Base-by-base conservation (phyloP, 768 basidiomycete genomes). In the Psilocybe subaeruginosa region DNA sequence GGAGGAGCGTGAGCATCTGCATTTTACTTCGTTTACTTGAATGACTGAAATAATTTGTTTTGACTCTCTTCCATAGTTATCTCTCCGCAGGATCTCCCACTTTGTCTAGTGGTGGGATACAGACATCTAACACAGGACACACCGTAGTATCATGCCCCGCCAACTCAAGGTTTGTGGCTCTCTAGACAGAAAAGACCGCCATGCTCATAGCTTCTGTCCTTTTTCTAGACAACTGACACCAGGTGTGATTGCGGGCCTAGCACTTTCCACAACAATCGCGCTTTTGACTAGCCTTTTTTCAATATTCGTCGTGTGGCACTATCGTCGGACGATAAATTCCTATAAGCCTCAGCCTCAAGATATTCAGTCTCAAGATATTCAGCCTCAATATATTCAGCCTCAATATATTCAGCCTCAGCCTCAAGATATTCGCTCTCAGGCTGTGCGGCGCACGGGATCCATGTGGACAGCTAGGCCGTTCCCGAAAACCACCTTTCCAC, bases 1-100 rank as follows among this genome's bases (percentile, higher is more conserved):
- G 68, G 68, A 29, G 70, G 70, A 19, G 67, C 64, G 68, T 69
- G 19, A 58, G 69, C 35, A 33, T 46, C 19, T 37, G 23, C 23
- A 23, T 23, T 23, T 23, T 23, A 23, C 23, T 23, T 23, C 23
- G 33, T 11, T 35, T 35, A 35, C 11, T 11, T 11, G 33, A 35
- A 35, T 35, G 33, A 7, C 33, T 7, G 33, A 35, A 35, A 2
- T 35, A 11, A 35, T 35, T 35, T 35, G 7, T 7, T 35, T 35
- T 6, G 11, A 7, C 33, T 35, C 7, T 11, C 11, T 35, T 35
- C 6, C 33, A 35, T 35, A 35, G 33, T 35, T 35, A 7, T 35
- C 11, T 35, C 33, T 35, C 33, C 33, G 6, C 33, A 35, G 33
- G 33, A 35, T 11, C 23, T 23, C 23, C 23, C 23, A 23, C 23